These are phyloP conservation scores for Flaveria bidentis DNA, from an alignment of 129 eudicot genomes.

Conservation along the genomic window DNA sequence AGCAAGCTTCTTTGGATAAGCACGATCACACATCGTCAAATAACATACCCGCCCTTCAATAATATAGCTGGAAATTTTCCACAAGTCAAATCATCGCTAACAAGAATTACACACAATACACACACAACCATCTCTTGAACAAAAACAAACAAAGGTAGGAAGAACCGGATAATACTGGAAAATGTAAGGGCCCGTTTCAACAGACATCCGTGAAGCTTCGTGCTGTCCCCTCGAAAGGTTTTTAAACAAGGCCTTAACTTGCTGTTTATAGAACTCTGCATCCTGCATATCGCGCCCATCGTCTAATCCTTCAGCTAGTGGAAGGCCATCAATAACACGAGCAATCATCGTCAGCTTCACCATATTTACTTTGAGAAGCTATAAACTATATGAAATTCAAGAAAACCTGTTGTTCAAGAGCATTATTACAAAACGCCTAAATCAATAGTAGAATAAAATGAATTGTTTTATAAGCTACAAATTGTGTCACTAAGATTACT, in stretches of 20 bases:
- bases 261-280: constrained; percentile 86
- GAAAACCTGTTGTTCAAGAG: background rate
- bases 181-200: constrained; percentile 85
- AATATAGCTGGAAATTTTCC: constrained; percentile 54
- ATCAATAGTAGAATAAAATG: background rate
- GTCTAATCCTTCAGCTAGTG: constrained; percentile 86
- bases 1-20: constrained; percentile 96
- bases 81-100: constrained; percentile 18
- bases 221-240: constrained; percentile 89
- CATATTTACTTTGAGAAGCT: constrained; percentile 52
- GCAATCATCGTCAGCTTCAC: constrained; percentile 98
- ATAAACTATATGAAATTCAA: constrained; percentile 27
- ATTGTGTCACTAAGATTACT: background rate
- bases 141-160: background rate
- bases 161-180: constrained; percentile 73
- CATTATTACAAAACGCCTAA: background rate
- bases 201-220: constrained; percentile 94
- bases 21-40: constrained; percentile 96
- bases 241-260: constrained; percentile 79
- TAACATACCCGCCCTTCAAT: constrained; percentile 95
- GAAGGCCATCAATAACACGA: constrained; percentile 97
- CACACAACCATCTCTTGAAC: background rate
- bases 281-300: constrained; percentile 94
- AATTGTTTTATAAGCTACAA: constrained; percentile 18
- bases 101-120: constrained; percentile 6